Percentiles rank a stretch among this genome's conserved stretches.
Evolutionary conservation across 441 rosid genomes (phyloP).

Genomic region (Erodium texanum): DNA sequence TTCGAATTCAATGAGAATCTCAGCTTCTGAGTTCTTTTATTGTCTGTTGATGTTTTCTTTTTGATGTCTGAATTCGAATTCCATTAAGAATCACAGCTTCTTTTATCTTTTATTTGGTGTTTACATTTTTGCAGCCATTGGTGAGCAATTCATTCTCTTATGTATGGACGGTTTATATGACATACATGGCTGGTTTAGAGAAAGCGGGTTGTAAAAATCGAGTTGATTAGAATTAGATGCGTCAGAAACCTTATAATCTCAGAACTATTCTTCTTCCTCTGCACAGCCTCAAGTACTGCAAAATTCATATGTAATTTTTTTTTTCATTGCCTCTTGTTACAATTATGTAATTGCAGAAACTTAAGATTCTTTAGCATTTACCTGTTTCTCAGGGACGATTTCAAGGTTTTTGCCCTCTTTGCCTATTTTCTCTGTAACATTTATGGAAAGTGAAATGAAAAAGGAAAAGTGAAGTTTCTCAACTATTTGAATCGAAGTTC

Average conservation of each 20-base stretch:
- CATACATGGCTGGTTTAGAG: conserved; percentile 67
- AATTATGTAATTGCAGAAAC: not conserved
- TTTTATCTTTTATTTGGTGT: not conserved
- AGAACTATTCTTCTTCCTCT: too few species aligned
- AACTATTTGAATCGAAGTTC: too few species aligned
- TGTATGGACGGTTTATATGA: conserved; percentile 74
- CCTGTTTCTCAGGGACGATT: not conserved
- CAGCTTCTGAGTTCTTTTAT: too few species aligned
- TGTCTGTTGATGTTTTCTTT: too few species aligned
- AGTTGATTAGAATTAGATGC: not conserved
- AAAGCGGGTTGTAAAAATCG: conserved; percentile 32
- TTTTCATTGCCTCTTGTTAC: not conserved
- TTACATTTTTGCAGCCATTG: conserved; percentile 46
- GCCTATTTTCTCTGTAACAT: not conserved
- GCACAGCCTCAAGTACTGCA: too few species aligned
- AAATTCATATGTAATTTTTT: conserved; percentile 11
- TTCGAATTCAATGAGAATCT: not conserved
- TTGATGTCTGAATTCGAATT: too few species aligned
- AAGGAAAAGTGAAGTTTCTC: not conserved
- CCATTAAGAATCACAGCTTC: too few species aligned
- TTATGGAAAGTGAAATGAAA: not conserved
- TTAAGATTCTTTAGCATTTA: not conserved
- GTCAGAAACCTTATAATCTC: too few species aligned
- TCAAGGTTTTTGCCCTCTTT: not conserved
- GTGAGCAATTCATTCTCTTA: conserved; percentile 86